Conservation (phyloP, 306 rosid genomes). For the Cucumis sativus region DNA sequence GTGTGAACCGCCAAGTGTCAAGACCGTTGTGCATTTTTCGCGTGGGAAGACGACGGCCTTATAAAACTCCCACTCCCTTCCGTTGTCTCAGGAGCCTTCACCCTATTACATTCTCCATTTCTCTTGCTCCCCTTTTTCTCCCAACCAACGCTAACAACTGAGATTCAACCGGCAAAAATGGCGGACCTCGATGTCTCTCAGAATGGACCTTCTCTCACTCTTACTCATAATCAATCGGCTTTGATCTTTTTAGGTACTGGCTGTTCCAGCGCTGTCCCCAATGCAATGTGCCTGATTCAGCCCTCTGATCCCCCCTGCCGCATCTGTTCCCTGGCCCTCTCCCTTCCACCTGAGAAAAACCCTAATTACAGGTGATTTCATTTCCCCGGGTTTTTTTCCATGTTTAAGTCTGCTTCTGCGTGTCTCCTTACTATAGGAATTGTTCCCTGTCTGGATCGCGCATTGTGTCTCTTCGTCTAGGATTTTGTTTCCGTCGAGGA, state of each 20-base stretch:
- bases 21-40: background rate
- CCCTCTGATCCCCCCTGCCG: constrained; percentile 78
- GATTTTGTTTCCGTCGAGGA: background rate
- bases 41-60: background rate
- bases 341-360: constrained; percentile 48
- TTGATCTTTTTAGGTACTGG: constrained; percentile 89
- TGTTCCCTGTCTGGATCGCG: background rate
- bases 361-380: constrained; percentile 74
- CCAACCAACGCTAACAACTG: background rate
- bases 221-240: constrained; percentile 33
- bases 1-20: background rate
- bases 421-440: no score
- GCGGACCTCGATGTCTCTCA: constrained; percentile 28
- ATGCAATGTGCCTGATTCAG: constrained; percentile 57
- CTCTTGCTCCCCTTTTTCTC: background rate
- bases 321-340: constrained; percentile 57
- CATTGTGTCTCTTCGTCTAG: background rate
- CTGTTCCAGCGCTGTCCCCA: constrained; percentile 82
- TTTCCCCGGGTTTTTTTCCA: background rate
- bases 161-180: constrained; percentile 23
- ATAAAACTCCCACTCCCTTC: background rate
- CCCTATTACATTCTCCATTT: background rate
- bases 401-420: background rate
- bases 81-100: background rate
- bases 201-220: constrained; percentile 11